Evolutionary conservation across 192 early-diverging fungal species (phyloP).

Genomic region (Backusella morwellensis): DNA sequence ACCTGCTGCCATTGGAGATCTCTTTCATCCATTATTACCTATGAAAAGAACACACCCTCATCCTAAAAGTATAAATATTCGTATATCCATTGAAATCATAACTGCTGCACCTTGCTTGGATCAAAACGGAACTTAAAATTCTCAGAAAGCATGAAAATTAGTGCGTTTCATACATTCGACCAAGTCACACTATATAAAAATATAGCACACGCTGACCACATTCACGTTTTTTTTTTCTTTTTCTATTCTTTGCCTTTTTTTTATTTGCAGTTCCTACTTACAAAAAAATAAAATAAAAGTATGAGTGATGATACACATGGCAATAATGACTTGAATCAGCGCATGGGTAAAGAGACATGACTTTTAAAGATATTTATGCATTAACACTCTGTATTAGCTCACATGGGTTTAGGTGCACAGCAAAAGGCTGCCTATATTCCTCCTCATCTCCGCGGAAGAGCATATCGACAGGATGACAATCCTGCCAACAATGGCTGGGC

Average conservation of each 20-base stretch:
- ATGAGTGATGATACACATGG: conserved; percentile 6
- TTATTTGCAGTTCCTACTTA: not conserved
- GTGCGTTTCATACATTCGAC: too few relatives aligned
- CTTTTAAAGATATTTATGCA: not conserved
- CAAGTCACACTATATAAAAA: too few relatives aligned
- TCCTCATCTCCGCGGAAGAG: conserved; percentile 51
- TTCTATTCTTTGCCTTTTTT: too few relatives aligned
- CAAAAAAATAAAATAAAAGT: not conserved
- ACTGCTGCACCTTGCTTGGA: too few relatives aligned
- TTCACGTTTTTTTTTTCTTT: not conserved
- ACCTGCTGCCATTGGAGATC: too few relatives aligned
- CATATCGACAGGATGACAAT: conserved; percentile 26
- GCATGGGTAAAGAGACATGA: not conserved
- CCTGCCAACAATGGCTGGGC: conserved; percentile 37
- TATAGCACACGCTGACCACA: not conserved
- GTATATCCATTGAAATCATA: too few relatives aligned
- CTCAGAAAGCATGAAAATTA: too few relatives aligned
- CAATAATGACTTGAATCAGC: conserved; percentile 10
- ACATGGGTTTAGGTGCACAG: conserved; percentile 51
- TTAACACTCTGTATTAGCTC: conserved; percentile 47
- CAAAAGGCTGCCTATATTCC: conserved; percentile 55
- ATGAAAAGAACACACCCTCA: too few relatives aligned
- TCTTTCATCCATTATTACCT: too few relatives aligned
- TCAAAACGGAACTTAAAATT: too few relatives aligned
- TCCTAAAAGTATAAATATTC: too few relatives aligned